Evolutionary conservation across 2,329 filamentous ascomycete species (phyloP).

Genomic region (Penicillium sp.): DNA sequence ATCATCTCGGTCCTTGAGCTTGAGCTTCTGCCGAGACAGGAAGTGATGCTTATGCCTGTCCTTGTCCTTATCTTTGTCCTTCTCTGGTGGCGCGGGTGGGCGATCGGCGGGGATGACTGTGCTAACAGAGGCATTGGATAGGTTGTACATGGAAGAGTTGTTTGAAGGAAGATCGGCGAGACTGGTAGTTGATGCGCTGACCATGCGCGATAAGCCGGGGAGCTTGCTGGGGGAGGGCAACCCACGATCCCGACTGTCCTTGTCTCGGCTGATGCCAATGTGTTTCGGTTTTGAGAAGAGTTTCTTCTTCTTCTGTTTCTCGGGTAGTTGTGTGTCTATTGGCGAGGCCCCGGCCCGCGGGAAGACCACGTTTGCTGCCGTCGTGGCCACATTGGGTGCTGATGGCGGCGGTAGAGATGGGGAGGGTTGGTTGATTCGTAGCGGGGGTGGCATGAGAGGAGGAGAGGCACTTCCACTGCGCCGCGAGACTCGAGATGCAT

Average conservation of each 20-base stretch:
- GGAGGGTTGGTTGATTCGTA: slow-evolving; percentile 27
- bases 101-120: slow-evolving; percentile 58
- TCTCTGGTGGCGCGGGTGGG: slow-evolving; percentile 39
- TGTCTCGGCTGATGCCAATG: slow-evolving; percentile 63
- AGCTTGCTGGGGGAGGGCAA: slow-evolving; percentile 63
- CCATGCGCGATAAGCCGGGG: slow-evolving; percentile 55
- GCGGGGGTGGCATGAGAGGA: slow-evolving; percentile 32
- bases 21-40: slow-evolving; percentile 65
- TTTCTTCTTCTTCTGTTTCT: slow-evolving; percentile 67
- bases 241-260: slow-evolving; percentile 55
- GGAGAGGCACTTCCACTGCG: slow-evolving; percentile 41
- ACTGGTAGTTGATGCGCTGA: slow-evolving; percentile 63
- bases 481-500: slow-evolving; percentile 21
- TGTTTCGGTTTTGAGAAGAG: slow-evolving; percentile 69
- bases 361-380: slow-evolving; percentile 64
- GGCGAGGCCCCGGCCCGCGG: slow-evolving; percentile 50
- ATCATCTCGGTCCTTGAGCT: slow-evolving; percentile 64
- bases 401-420: slow-evolving; percentile 16
- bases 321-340: slow-evolving; percentile 37
- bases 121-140: slow-evolving; percentile 63
- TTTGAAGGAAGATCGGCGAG: slow-evolving; percentile 57
- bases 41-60: slow-evolving; percentile 63
- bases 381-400: slow-evolving; percentile 55
- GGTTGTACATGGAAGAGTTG: slow-evolving; percentile 61
- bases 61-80: slow-evolving; percentile 45